Conservation (phyloP, 352 stramenopile genomes). For the Pythium coloratum region DNA sequence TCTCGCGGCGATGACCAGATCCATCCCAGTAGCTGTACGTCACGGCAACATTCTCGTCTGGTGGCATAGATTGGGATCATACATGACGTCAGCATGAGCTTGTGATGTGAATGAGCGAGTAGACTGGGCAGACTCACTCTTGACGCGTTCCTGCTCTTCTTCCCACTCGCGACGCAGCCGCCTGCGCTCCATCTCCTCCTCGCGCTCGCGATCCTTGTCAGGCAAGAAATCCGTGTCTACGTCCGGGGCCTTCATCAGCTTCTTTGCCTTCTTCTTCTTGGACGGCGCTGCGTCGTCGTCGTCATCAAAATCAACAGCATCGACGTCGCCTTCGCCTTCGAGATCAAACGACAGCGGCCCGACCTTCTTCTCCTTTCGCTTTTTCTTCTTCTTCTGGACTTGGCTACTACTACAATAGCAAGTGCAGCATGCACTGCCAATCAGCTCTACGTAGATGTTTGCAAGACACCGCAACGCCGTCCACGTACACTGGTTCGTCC, state of each 20-base stretch:
- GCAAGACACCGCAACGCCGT: too few relatives aligned
- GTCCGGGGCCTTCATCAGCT: conserved; percentile 91
- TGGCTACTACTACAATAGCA: conserved; percentile 27
- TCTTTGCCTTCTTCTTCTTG: conserved; percentile 46
- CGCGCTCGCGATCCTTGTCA: conserved; percentile 90
- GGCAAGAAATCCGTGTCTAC: conserved; percentile 96
- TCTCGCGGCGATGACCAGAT: conserved; percentile 92
- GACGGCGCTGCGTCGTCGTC: background rate
- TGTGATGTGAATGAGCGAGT: background rate
- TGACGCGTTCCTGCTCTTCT: conserved; percentile 91
- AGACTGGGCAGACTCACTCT: conserved; percentile 51
- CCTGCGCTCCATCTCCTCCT: conserved; percentile 74
- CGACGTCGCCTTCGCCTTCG: conserved; percentile 65
- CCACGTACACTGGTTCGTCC: conserved; percentile 14
- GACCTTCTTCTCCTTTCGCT: conserved; percentile 79
- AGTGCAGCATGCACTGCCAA: background rate
- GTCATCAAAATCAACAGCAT: conserved; percentile 32
- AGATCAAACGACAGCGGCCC: conserved; percentile 80
- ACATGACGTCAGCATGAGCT: conserved; percentile 2
- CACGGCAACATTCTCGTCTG: conserved; percentile 91
- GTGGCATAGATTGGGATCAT: background rate
- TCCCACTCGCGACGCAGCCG: conserved; percentile 92
- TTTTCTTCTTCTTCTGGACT: conserved; percentile 67
- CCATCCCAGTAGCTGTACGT: conserved; percentile 99
- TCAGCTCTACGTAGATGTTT: too few relatives aligned